Conservation (phyloP, 495 filamentous ascomycete species). For the Chlorociboria aeruginascens region DNA sequence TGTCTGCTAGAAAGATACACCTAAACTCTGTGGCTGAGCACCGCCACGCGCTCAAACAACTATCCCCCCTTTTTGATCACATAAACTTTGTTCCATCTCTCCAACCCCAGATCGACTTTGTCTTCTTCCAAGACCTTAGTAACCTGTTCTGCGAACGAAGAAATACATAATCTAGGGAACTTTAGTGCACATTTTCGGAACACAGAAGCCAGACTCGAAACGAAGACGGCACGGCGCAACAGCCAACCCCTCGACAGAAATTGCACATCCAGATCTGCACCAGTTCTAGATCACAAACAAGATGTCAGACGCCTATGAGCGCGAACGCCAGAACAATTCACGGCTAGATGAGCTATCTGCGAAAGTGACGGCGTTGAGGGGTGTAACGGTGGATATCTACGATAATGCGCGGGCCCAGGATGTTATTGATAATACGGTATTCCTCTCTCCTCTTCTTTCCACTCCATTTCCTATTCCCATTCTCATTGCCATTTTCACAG, state of each 20-base stretch:
- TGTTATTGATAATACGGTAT: constrained; percentile 75
- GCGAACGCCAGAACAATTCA: constrained; percentile 91
- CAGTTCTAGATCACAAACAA: not conserved
- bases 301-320: constrained; percentile 94
- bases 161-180: not conserved
- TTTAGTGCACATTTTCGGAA: not conserved
- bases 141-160: no score
- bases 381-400: constrained; percentile 98
- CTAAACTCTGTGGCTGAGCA: no score
- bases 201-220: constrained; percentile 7
- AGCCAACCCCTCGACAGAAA: not conserved
- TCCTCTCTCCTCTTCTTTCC: constrained; percentile 15
- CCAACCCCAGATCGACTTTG: no score
- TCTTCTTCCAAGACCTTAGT: no score
- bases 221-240: not conserved
- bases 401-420: constrained; percentile 81
- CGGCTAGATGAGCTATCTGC: constrained; percentile 80
- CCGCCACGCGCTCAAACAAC: no score
- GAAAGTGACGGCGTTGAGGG: constrained; percentile 84
- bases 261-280: not conserved
- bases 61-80: no score
- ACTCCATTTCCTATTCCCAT: constrained; percentile 6
- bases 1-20: no score
- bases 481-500: no score
- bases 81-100: no score